Base-by-base conservation (phyloP, 208 protist species). In the Acanthamoeba healyi region DNA sequence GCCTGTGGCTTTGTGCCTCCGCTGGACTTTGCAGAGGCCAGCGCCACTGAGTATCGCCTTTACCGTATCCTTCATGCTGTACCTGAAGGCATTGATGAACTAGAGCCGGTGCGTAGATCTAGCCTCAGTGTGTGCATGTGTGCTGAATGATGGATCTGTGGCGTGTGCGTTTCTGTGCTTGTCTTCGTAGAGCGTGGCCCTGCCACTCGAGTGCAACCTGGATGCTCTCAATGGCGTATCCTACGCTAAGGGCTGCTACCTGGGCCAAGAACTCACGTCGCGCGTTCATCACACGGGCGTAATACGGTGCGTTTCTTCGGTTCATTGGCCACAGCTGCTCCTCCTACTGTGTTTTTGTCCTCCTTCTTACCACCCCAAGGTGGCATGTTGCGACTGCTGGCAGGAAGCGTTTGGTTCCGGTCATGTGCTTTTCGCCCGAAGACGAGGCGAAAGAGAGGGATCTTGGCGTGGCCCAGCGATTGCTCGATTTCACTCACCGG, bases 191-290 rank as follows among this genome's bases (percentile, higher is more conserved):
- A 54, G 29, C 22, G 74, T 56, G 17, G 40, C 74, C 15, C 36
- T 84, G n/a, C 74, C 74, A 3, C 74, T 99, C 44, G 98, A 99
- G 93, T 96, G 94, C 42, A 99, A 99, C 95, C 87, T 98, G 1
- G 98, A 99, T 91, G 97, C 98, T n/a, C 94, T 99, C 2, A 90
- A 95, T 36, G 98, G 97, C 14, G 97, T 99, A 26, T 96, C 96
- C 94, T 99, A 99, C 77, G 94, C 98, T 94, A 99, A 99, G 94
- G 98, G 98, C 46, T 99, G 98, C 96, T 99, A 99, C 96, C 67
- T 99, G 0, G 98, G 98, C 1, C 98, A 99, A 94, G 98, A 99
- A 88, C 97, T 99, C 26, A 99, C 98, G 0, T 98, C 98, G 77
- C 97, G 98, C 94, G 99, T 98, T 0, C 98, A 99, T 79, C 98